phyloP scores from a whole-genome alignment of 805 yeast genomes.

The Isabelozyma heimii region DNA sequence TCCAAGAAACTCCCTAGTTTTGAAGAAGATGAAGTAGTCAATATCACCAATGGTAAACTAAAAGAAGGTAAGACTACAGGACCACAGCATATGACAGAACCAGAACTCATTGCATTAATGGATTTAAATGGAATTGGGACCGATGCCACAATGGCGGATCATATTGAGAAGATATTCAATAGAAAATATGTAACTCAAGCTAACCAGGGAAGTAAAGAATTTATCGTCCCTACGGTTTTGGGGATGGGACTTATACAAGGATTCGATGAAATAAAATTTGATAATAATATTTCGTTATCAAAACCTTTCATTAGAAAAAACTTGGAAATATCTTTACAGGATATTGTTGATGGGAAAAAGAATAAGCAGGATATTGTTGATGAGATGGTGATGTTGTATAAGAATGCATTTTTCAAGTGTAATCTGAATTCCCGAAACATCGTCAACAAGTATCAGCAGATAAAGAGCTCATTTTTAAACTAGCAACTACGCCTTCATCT shows the following conservation, averaged over 20 bases:
- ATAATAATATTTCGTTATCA: conserved; percentile 53
- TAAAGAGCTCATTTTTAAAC: background rate
- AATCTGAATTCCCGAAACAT: conserved; percentile 18
- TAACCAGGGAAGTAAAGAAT: conserved; percentile 34
- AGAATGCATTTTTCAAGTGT: conserved; percentile 50
- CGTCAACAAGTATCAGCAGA: conserved; percentile 28
- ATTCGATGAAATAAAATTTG: conserved; percentile 75
- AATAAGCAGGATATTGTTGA: conserved; percentile 52
- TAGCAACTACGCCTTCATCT: background rate
- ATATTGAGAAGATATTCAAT: conserved; percentile 72
- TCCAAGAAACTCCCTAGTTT: conserved; percentile 64
- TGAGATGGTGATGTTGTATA: conserved; percentile 55
- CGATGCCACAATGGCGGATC: conserved; percentile 98
- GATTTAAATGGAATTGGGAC: conserved; percentile 98
- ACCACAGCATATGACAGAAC: conserved; percentile 83
- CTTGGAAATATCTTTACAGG: conserved; percentile 64
- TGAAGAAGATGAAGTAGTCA: conserved; percentile 52
- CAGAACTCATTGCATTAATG: conserved; percentile 90
- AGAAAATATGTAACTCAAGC: conserved; percentile 64
- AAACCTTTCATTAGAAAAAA: conserved; percentile 84
- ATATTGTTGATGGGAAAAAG: conserved; percentile 64
- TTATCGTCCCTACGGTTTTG: conserved; percentile 71
- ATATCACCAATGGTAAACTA: conserved; percentile 56
- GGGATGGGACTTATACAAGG: conserved; percentile 90
- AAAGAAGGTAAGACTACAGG: conserved; percentile 76